Evolutionary conservation across 148 eudicot genomes (phyloP), one percentile per base, ranked within the genome.

Genomic region (Chenopodium album): DNA sequence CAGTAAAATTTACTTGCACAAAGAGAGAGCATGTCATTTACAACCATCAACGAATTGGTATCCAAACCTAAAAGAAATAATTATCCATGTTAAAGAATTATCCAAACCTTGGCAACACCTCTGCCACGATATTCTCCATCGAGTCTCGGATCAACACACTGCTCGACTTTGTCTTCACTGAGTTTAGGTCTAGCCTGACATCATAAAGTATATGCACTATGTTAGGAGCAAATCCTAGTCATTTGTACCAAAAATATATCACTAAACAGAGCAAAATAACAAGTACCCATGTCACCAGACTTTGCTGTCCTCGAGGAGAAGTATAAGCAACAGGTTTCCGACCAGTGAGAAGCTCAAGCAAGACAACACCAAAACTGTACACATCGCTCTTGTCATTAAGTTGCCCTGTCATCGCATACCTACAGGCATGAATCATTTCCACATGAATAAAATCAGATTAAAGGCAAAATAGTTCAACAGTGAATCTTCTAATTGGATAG

Each of bases 321-420:
- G 90, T 92, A 80, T 92, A 93, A 88, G 92, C 98, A 75, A 94
- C 98, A 68, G 98, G 98, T 77, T 92, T 92, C 71, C 98, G 85
- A 48, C 98, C 98, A 80, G 94, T 92, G 79, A 94, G 87, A 77
- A 94, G 95, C 90, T 94, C 98, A 62, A 94, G 90, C 77, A 94
- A 87, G 79, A 92, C 98, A 60, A 94, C 95, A 34, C 98, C 98
- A 68, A 92, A 94, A 84, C 98, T 94, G 82, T 94, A 94, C 32
- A 94, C 97, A 67, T 94, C 98, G 76, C 98, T 94, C 85, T 94
- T 94, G 74, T 89, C 93, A 65, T 91, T 94, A 78, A 94, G 87
- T 80, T 91, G 94, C 77, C 97, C 98, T 34, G 98, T 92, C 98
- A 94, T 92, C 60, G 97, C 98, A 83, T 94, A 94, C 84, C 98